Conservation (phyloP, 805 yeast species). For the Wickerhamiella azymoides region DNA sequence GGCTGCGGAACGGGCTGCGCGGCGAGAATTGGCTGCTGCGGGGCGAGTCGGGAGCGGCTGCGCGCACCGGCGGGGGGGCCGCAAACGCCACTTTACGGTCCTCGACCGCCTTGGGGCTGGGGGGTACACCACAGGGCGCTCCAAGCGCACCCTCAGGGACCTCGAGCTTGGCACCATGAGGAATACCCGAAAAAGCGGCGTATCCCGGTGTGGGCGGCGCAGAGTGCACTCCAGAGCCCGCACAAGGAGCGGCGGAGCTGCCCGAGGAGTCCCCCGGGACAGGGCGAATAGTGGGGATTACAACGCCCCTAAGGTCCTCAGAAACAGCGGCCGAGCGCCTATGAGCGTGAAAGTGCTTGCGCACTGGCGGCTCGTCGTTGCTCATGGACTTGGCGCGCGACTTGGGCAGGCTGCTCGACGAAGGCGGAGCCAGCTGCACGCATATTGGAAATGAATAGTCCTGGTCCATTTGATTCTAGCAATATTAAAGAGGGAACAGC, state of each 20-base stretch:
- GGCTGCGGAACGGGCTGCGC: slow-evolving; percentile 5
- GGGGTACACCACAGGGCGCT: too few relatives aligned
- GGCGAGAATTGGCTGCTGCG: background rate
- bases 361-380: slow-evolving; percentile 5
- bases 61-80: background rate
- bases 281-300: background rate
- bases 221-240: too few relatives aligned
- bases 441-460: slow-evolving; percentile 3
- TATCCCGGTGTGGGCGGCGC: too few relatives aligned
- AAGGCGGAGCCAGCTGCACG: slow-evolving; percentile 3
- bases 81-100: slow-evolving; percentile 9
- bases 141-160: too few relatives aligned
- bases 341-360: slow-evolving; percentile 16
- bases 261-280: background rate
- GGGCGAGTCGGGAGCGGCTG: background rate
- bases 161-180: too few relatives aligned
- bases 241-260: too few relatives aligned
- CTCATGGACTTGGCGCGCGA: slow-evolving; percentile 7
- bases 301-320: slow-evolving; percentile 15
- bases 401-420: background rate
- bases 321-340: slow-evolving; percentile 22
- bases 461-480: slow-evolving; percentile 1
- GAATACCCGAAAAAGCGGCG: too few relatives aligned
- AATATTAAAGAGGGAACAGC: background rate
- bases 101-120: background rate